Evolutionary conservation across 768 basidiomycete species (phyloP), one percentile per base, ranked within the genome.

Genomic region (Rhizopogon vulgaris): DNA sequence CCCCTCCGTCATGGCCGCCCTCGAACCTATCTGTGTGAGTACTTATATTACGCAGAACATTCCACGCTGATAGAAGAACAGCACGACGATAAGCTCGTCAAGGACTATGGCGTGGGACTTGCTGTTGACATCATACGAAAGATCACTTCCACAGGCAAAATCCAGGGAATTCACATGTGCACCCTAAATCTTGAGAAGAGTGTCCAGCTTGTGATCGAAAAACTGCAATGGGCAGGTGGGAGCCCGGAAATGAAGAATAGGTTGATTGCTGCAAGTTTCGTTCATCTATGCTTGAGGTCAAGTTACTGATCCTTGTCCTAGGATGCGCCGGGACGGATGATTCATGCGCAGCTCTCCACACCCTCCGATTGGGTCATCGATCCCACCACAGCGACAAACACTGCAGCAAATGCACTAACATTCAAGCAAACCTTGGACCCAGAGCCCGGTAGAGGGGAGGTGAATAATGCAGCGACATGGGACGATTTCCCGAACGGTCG

Each of bases 401-500:
- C 78, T 5, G 90, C 88, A 0, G 77, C 80, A 22, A 71, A 77
- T 48, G 73, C 77, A 47, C 64, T 92, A 39, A 69, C 78, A 37
- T 69, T 70, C 7, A 70, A 77, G 15, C 73, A 80, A n/a, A 53
- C 69, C 8, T 68, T 72, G 3, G 78, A 84, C 8, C 66, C 63
- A 1, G 86, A 87, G 55, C 79, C 73, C 4, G 84, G 86, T 25
- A 78, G 80, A 40, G 88, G 87, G 6, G 89, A 90, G 56, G 71
- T 85, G 6, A 90, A 86, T 60, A 79, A 85, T 56, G 87, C 87
- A 0, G 78, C 84, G 1, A 82, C 82, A 17, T 93, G 90, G 90
- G 90, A 93, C 60, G 96, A 99, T 62, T 98, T 97, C 66, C 96
- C 96, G 6, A 99, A 99, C 64, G 96, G 96, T 34, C 86, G 96